Evolutionary conservation across 176 grass and related monocot genomes (phyloP).

Genomic region (Saccharum officinarum): DNA sequence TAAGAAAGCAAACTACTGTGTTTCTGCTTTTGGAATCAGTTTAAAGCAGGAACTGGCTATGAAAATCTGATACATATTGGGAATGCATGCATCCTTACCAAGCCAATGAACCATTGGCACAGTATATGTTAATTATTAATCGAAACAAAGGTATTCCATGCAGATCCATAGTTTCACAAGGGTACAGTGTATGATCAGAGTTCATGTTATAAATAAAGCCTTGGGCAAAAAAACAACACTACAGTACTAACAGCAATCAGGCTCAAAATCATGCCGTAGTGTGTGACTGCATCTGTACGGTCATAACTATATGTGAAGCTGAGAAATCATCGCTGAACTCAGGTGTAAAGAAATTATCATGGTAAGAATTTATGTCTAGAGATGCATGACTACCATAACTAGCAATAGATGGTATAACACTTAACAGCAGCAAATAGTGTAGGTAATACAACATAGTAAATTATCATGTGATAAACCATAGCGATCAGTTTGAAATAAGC

Average conservation of each 20-base stretch:
- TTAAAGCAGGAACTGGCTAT: neutral
- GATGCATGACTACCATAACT: constrained; percentile 9
- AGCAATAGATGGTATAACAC: neutral
- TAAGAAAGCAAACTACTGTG: neutral
- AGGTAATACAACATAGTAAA: neutral
- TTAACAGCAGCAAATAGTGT: neutral
- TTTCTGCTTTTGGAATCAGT: constrained; percentile 5
- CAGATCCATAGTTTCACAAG: neutral
- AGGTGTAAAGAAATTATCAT: neutral
- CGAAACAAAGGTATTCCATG: neutral
- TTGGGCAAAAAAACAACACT: neutral
- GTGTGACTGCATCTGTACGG: neutral
- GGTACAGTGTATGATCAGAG: neutral
- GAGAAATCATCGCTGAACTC: neutral
- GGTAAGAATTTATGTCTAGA: neutral
- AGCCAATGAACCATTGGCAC: neutral
- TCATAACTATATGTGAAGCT: neutral
- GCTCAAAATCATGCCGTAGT: neutral
- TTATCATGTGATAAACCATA: neutral
- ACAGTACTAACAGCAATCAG: neutral
- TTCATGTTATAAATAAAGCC: neutral
- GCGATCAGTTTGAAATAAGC: neutral
- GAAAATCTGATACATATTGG: constrained; percentile 1
- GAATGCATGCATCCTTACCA: neutral
- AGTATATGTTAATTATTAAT: neutral